These are phyloP conservation scores for Scopulariopsis brevicaulis DNA, from an alignment of 2,329 filamentous ascomycete genomes.

Conservation along the genomic window DNA sequence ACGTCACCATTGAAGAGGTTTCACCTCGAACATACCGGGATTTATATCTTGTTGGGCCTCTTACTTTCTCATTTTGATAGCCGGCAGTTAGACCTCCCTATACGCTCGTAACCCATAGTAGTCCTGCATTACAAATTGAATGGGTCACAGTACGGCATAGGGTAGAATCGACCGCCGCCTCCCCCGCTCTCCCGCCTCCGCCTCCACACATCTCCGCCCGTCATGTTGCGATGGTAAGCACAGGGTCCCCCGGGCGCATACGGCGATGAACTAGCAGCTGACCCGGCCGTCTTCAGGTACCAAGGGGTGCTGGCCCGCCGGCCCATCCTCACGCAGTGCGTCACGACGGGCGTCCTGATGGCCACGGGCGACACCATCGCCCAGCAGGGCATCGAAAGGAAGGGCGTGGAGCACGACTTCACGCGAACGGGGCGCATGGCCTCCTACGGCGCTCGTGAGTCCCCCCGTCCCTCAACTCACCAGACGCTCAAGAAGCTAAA, in stretches of 20 bases:
- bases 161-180: neutral
- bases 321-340: slow-evolving; percentile 79
- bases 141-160: neutral
- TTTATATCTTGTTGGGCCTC: too few species aligned
- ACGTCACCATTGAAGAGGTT: too few species aligned
- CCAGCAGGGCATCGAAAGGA: slow-evolving; percentile 81
- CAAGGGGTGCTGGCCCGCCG: slow-evolving; percentile 68
- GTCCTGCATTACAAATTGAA: neutral
- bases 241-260: neutral
- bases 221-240: neutral
- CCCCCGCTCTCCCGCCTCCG: neutral
- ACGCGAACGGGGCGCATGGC: slow-evolving; percentile 68
- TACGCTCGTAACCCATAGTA: neutral
- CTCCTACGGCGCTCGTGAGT: slow-evolving; percentile 64
- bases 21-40: too few species aligned
- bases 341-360: slow-evolving; percentile 87
- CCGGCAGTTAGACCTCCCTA: too few species aligned
- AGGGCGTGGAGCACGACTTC: slow-evolving; percentile 63
- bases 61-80: too few species aligned
- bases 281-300: slow-evolving; percentile 50
- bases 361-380: slow-evolving; percentile 84
- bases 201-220: neutral
- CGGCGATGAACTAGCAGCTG: neutral
- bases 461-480: neutral
- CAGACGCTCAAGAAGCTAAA: neutral